A percentile compares a stretch with the other conserved stretches of the same genome.
These are phyloP conservation scores for Platanus orientalis DNA, from an alignment of 164 flowering plant species.

Conservation along the genomic window DNA sequence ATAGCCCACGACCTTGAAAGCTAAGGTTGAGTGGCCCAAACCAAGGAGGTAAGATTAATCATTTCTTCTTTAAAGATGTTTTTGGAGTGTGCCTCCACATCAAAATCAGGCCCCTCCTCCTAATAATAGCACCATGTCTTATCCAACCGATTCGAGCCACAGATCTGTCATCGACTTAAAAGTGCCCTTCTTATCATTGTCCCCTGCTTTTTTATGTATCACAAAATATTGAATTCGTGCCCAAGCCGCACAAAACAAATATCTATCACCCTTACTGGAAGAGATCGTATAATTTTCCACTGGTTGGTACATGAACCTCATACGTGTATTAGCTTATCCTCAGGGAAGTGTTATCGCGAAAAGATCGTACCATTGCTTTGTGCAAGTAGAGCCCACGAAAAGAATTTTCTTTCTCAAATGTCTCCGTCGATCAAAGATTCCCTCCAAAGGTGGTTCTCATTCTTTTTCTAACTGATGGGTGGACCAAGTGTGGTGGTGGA, in stretches of 20 bases:
- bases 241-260: background rate
- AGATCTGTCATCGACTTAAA: too few species aligned
- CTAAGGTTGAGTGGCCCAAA: too few species aligned
- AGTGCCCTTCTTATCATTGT: too few species aligned
- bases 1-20: too few species aligned
- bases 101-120: too few species aligned
- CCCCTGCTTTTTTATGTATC: too few species aligned
- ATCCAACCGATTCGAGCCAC: too few species aligned
- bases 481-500: conserved; percentile 7
- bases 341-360: conserved; percentile 19
- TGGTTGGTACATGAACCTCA: conserved; percentile 17
- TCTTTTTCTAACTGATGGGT: conserved; percentile 9
- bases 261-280: background rate
- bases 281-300: conserved; percentile 5
- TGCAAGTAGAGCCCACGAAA: conserved; percentile 19
- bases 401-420: background rate
- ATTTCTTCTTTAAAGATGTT: too few species aligned
- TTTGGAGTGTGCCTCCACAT: too few species aligned
- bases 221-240: background rate
- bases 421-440: conserved; percentile 16
- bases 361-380: conserved; percentile 10
- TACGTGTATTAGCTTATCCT: conserved; percentile 23
- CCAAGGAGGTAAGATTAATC: too few species aligned
- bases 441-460: conserved; percentile 15
- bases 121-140: too few species aligned